A percentile compares a stretch with the other conserved stretches of the same genome.
Evolutionary conservation across 768 basidiomycete species (phyloP).

Genomic region (Gloeopeniophorella convolvens): DNA sequence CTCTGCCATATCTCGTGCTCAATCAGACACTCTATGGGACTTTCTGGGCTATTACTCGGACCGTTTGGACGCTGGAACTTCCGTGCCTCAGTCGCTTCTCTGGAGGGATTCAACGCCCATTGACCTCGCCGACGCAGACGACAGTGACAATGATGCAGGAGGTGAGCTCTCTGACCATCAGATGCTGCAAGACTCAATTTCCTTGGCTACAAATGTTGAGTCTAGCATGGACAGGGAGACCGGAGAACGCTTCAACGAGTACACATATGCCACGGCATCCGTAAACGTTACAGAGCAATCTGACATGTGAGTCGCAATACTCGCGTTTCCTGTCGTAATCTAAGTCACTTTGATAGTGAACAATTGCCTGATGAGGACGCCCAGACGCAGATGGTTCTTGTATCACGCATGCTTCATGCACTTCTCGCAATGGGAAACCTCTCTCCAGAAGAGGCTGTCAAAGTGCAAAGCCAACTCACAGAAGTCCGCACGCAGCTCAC

Average conservation of each 20-base stretch:
- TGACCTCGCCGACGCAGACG: not conserved
- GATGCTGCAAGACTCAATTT: not conserved
- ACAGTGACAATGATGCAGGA: not conserved
- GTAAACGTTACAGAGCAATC: not conserved
- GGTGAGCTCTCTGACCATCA: not conserved
- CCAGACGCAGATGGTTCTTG: not conserved
- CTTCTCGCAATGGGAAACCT: not conserved
- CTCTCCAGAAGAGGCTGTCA: not conserved
- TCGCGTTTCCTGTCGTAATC: not conserved
- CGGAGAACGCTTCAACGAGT: not conserved
- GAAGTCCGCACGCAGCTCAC: not conserved
- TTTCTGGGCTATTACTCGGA: not conserved
- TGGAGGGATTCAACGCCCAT: too few relatives aligned
- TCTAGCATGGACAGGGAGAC: not conserved
- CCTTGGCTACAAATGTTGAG: too few relatives aligned
- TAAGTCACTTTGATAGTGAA: not conserved
- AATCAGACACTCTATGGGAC: not conserved
- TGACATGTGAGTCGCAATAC: not conserved
- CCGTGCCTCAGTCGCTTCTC: too few relatives aligned
- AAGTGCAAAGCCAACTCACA: not conserved
- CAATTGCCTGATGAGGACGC: not conserved
- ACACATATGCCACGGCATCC: not conserved
- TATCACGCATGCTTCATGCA: not conserved
- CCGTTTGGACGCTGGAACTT: too few relatives aligned
- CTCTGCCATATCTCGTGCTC: not conserved